Conservation (phyloP, 306 rosid genomes). For the Hippophae tibetana region DNA sequence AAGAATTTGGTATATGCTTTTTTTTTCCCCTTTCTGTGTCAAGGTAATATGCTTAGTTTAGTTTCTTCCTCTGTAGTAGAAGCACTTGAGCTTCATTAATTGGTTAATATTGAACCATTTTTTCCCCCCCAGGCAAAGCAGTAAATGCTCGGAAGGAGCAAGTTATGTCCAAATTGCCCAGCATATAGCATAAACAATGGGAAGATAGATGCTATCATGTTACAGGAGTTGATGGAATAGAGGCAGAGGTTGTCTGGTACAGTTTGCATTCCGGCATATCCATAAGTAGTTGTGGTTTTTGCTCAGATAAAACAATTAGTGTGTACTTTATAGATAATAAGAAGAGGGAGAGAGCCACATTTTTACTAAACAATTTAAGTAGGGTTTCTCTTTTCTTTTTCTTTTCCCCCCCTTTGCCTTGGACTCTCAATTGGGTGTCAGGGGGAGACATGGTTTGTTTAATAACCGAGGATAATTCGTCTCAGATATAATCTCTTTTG, state of each 20-base stretch:
- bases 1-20: constrained; percentile 13
- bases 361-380: no score
- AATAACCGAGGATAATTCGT: background rate
- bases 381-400: background rate
- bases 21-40: background rate
- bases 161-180: background rate
- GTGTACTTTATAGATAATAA: no score
- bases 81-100: no score
- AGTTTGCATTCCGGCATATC: no score
- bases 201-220: background rate
- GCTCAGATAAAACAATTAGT: no score
- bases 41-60: no score
- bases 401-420: background rate
- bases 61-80: no score
- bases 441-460: background rate
- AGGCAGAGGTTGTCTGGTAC: no score
- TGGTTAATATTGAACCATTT: background rate
- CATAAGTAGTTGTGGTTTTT: no score
- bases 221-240: background rate
- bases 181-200: constrained; percentile 4
- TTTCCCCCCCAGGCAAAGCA: constrained; percentile 61
- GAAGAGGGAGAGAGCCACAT: no score
- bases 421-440: background rate
- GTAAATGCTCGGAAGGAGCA: constrained; percentile 16
- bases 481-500: background rate